Evolutionary conservation across 139 green algal species (phyloP).

Genomic region (Diplosphaera chodatii): DNA sequence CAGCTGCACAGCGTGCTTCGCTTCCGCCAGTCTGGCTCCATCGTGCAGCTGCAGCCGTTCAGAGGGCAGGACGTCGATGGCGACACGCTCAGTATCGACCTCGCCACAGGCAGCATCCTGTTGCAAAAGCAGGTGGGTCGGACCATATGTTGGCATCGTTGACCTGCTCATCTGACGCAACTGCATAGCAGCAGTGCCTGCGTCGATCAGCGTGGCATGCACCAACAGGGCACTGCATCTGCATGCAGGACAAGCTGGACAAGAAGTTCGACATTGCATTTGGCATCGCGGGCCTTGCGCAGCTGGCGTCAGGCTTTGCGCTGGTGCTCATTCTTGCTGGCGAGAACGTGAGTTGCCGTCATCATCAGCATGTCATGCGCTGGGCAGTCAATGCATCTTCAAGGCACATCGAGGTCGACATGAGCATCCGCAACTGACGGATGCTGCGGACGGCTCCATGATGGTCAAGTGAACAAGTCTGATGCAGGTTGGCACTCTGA

Average conservation of each 20-base stretch:
- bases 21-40: background rate
- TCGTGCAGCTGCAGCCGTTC: conserved; percentile 18
- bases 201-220: too few relatives aligned
- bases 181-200: conserved; percentile 1
- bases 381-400: background rate
- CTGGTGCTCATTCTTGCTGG: conserved; percentile 51
- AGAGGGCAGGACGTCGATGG: background rate
- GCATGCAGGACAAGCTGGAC: background rate
- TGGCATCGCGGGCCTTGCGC: conserved; percentile 37
- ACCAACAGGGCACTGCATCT: too few relatives aligned
- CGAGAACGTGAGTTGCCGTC: conserved; percentile 27
- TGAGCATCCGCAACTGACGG: background rate
- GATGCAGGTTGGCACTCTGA: conserved; percentile 33
- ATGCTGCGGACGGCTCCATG: too few relatives aligned
- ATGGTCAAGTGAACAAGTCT: too few relatives aligned
- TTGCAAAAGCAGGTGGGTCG: background rate
- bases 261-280: conserved; percentile 2
- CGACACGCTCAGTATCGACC: conserved; percentile 17
- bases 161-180: background rate
- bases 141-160: conserved; percentile 23
- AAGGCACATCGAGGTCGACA: too few relatives aligned
- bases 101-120: conserved; percentile 1
- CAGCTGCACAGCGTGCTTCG: background rate
- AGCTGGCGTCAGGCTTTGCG: conserved; percentile 28
- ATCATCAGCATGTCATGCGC: too few relatives aligned